phyloP scores from a whole-genome alignment of 805 yeast genomes.

The Trichomonascus vanleenenianus region DNA sequence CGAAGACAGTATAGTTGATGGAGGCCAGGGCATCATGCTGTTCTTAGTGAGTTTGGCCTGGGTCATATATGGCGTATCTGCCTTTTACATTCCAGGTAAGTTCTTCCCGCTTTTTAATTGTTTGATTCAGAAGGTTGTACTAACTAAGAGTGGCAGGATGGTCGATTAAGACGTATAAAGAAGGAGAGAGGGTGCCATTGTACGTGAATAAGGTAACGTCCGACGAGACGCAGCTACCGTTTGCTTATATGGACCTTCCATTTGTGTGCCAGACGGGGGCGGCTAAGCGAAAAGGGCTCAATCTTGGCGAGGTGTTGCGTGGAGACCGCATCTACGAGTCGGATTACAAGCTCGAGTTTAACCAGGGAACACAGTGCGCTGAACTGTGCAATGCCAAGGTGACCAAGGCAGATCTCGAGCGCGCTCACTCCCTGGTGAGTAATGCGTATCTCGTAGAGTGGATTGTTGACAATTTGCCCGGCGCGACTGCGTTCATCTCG shows the following conservation, averaged over 20 bases:
- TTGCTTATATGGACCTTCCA: conserved; percentile 66
- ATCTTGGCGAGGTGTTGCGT: conserved; percentile 66
- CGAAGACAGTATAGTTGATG: too few species aligned
- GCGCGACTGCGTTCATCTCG: conserved; percentile 73
- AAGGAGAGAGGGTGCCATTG: conserved; percentile 59
- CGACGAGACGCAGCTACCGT: conserved; percentile 69
- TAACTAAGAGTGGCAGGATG: conserved; percentile 30
- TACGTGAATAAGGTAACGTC: conserved; percentile 74
- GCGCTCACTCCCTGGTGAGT: conserved; percentile 53
- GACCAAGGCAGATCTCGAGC: conserved; percentile 39
- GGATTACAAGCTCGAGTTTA: conserved; percentile 57
- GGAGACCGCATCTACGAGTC: conserved; percentile 79
- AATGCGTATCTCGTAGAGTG: conserved; percentile 75
- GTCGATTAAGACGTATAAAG: conserved; percentile 32
- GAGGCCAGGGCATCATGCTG: too few species aligned
- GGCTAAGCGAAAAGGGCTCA: conserved; percentile 49
- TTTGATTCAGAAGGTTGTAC: not conserved
- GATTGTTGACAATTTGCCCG: conserved; percentile 78
- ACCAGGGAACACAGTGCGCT: conserved; percentile 56
- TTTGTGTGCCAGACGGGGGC: conserved; percentile 57
- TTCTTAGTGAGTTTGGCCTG: too few species aligned
- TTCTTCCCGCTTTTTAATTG: too few species aligned
- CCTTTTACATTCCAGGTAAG: conserved; percentile 18
- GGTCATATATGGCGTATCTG: conserved; percentile 1
- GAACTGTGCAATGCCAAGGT: conserved; percentile 63